Evolutionary conservation across 768 basidiomycete genomes (phyloP).

Genomic region (Boletus rex-veris): DNA sequence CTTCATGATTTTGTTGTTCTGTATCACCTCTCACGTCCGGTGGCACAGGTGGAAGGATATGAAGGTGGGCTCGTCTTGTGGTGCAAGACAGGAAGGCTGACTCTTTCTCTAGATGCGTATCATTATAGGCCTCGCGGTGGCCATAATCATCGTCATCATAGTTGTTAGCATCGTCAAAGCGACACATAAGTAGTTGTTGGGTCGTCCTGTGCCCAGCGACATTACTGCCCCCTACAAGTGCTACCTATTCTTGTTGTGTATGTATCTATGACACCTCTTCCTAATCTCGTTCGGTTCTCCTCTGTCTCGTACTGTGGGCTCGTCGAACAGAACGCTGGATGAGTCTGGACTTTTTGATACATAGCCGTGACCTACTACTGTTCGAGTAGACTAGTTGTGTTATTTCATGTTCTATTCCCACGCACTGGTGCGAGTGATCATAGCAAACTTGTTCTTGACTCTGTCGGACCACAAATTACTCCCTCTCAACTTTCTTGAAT

Average conservation of each 20-base stretch:
- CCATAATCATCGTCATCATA: slow-evolving; percentile 91
- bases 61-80: slow-evolving; percentile 56
- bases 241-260: slow-evolving; percentile 31
- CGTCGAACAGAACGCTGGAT: slow-evolving; percentile 11
- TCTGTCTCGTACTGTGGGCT: slow-evolving; percentile 18
- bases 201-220: not conserved
- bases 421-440: slow-evolving; percentile 7
- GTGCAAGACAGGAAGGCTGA: slow-evolving; percentile 7
- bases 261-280: slow-evolving; percentile 43
- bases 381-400: slow-evolving; percentile 23
- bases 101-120: slow-evolving; percentile 75
- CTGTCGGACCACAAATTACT: slow-evolving; percentile 7
- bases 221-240: slow-evolving; percentile 10
- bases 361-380: slow-evolving; percentile 12
- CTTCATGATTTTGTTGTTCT: slow-evolving; percentile 10
- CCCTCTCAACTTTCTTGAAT: slow-evolving; percentile 14
- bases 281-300: slow-evolving; percentile 27
- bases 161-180: slow-evolving; percentile 93
- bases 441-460: slow-evolving; percentile 13
- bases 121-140: slow-evolving; percentile 88
- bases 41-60: slow-evolving; percentile 89
- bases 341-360: slow-evolving; percentile 24
- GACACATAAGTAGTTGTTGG: slow-evolving; percentile 45
- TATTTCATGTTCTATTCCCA: slow-evolving; percentile 19
- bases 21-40: slow-evolving; percentile 4